Conservation (phyloP, 2,329 filamentous ascomycete species). For the Colletotrichum sp. region DNA sequence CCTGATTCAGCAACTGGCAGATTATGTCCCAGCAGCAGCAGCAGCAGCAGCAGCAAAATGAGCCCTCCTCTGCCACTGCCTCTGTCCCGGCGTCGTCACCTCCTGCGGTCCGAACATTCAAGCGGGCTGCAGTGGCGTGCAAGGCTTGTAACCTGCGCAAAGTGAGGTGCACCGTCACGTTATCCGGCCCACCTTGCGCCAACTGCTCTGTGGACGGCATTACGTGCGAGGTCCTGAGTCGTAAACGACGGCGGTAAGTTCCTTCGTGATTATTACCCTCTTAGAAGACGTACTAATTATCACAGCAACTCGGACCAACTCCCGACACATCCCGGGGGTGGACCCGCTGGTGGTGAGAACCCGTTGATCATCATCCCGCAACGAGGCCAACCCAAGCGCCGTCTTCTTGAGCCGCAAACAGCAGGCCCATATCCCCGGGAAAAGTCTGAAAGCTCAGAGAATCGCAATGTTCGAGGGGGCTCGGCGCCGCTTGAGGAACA, state of each 20-base stretch:
- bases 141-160: slow-evolving; percentile 26
- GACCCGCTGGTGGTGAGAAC: background rate
- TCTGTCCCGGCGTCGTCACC: background rate
- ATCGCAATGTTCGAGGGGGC: background rate
- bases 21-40: background rate
- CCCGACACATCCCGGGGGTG: background rate
- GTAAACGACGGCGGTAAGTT: slow-evolving; percentile 11
- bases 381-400: background rate
- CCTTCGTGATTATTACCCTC: background rate
- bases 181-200: slow-evolving; percentile 25
- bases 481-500: background rate
- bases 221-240: slow-evolving; percentile 20
- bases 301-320: slow-evolving; percentile 8
- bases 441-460: background rate
- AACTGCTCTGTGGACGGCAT: slow-evolving; percentile 26
- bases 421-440: background rate
- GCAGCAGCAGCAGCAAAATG: background rate
- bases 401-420: background rate
- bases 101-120: background rate
- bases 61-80: background rate
- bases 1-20: background rate
- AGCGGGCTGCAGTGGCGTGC: slow-evolving; percentile 22
- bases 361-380: slow-evolving; percentile 1
- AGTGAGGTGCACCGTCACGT: slow-evolving; percentile 26
- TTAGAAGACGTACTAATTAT: background rate